Evolutionary conservation across 2,329 filamentous ascomycete genomes (phyloP), one percentile per base, ranked within the genome.

Genomic region (Arthrobotrys musiformis): DNA sequence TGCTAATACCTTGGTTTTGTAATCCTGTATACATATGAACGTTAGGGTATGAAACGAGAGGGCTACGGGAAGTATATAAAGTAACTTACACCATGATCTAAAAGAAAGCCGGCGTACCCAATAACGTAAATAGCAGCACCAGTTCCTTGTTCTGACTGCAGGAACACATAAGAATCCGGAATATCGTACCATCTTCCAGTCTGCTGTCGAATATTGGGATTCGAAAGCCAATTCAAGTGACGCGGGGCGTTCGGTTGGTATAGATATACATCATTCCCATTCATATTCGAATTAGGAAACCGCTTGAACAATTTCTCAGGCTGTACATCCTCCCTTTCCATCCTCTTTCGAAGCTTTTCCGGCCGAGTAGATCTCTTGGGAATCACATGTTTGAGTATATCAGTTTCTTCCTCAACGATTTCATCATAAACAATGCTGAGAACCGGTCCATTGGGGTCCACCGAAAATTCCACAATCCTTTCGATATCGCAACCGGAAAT

Each of bases 161-260:
- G 26, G 19, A 69, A 69, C 24, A 69, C 46, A 17, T 69, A 69
- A 24, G 64, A 69, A 13, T 56, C 11, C 15, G 35, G 35, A 3
- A 60, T n/a, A 50, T 69, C 64, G 17, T 69, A 69, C 37, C 40
- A 61, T 24, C 64, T 60, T 22, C 52, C 52, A 35, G 50, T 4
- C 48, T 60, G 7, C 17, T 13, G 19, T 19, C 63, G 46, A 44
- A 46, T 56, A 17, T 67, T 56, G n/a, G 64, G 64, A 44, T 48
- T 60, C 8, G 64, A 69, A 35, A 69, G 37, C 64, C 64, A 69
- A 4, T 33, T 33, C 28, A 69, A 50, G 50, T 69, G 64, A 13
- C 13, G 2, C 28, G 50, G 50, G n/a, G 52, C 64, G 17, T 60
- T 40, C 4, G 50, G 35, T 28, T 69, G 64, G 8, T 48, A 33